Conservation (phyloP, 2,329 filamentous ascomycete genomes). For the Aspergillus carbonarius region DNA sequence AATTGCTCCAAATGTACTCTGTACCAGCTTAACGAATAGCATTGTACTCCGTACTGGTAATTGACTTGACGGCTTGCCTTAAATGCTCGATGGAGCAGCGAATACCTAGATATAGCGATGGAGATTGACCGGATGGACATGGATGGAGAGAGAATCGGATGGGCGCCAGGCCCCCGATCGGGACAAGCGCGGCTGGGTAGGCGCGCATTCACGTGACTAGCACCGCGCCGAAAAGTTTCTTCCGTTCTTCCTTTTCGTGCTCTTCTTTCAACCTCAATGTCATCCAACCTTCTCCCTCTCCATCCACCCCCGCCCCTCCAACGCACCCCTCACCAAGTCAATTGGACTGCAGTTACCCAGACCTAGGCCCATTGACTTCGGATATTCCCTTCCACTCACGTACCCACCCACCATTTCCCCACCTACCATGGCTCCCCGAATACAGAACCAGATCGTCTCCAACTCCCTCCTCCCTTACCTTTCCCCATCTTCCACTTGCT, state of each 20-base stretch:
- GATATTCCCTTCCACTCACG: not conserved
- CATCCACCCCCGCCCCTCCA: not conserved
- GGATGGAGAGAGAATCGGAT: not conserved
- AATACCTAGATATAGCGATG: too few relatives aligned
- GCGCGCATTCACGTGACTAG: slow-evolving; percentile 11
- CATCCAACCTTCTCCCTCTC: slow-evolving; percentile 9
- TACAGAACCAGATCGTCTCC: slow-evolving; percentile 37
- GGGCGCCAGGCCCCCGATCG: not conserved
- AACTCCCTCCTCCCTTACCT: slow-evolving; percentile 35
- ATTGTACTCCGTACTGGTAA: not conserved
- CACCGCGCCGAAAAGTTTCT: slow-evolving; percentile 33
- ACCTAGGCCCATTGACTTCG: slow-evolving; percentile 1
- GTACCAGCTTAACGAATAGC: not conserved
- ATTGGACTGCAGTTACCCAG: slow-evolving; percentile 14
- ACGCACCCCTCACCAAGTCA: slow-evolving; percentile 11
- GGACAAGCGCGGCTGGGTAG: not conserved
- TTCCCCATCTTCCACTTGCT: slow-evolving; percentile 28
- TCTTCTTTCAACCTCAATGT: slow-evolving; percentile 5
- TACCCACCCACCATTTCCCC: not conserved
- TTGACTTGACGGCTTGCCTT: too few relatives aligned
- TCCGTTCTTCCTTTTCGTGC: slow-evolving; percentile 15
- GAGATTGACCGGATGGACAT: too few relatives aligned
- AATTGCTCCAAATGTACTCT: not conserved
- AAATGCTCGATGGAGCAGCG: too few relatives aligned
- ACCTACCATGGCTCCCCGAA: slow-evolving; percentile 39